phyloP scores from a whole-genome alignment of 1,139 yeast genomes.

The Yamadazyma diospyri region DNA sequence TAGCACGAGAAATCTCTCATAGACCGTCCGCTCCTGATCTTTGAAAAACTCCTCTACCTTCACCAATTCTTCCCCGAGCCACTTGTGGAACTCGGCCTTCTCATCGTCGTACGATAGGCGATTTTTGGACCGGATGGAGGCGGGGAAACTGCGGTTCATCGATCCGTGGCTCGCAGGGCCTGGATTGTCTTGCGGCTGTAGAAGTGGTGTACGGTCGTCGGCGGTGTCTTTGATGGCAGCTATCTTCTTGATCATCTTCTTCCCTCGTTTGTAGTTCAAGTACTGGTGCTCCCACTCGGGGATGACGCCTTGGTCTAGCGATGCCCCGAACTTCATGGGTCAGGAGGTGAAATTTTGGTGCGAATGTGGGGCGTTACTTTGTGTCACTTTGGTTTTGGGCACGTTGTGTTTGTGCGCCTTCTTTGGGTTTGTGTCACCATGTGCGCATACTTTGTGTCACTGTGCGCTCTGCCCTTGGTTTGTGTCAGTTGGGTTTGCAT shows the following conservation, averaged over 20 bases:
- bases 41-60: constrained; percentile 62
- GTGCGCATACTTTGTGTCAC: too few relatives aligned
- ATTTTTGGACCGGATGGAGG: constrained; percentile 17
- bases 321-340: constrained; percentile 59
- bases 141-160: constrained; percentile 18
- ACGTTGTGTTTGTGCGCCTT: too few relatives aligned
- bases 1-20: constrained; percentile 56
- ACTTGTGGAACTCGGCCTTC: constrained; percentile 45
- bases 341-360: background rate
- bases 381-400: too few relatives aligned
- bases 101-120: constrained; percentile 24
- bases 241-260: constrained; percentile 32
- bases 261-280: constrained; percentile 63
- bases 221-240: constrained; percentile 3
- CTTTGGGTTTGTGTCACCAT: too few relatives aligned
- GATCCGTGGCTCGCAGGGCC: background rate
- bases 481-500: too few relatives aligned
- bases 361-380: background rate
- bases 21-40: constrained; percentile 57
- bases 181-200: constrained; percentile 16
- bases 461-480: too few relatives aligned
- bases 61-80: constrained; percentile 58
- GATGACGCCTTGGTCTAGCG: constrained; percentile 56
- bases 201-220: constrained; percentile 31
- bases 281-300: constrained; percentile 90